These are phyloP conservation scores for Blastobotrys parvus DNA, from an alignment of 805 yeast species.

Conservation along the genomic window DNA sequence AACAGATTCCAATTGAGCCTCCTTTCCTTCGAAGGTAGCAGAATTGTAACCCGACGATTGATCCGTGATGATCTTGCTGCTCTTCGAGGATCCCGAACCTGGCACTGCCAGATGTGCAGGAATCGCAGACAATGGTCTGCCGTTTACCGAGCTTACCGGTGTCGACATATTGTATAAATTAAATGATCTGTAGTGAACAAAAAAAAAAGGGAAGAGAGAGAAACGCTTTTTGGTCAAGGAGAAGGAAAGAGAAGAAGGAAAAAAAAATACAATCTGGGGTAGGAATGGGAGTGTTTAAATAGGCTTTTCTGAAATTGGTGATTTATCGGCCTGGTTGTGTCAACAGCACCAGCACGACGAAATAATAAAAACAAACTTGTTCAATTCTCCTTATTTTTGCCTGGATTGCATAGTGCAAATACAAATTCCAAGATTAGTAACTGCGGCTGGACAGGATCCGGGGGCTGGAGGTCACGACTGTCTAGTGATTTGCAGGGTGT, in stretches of 20 bases:
- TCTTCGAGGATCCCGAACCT: neutral
- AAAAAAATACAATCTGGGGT: neutral
- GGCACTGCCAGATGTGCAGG: constrained; percentile 2
- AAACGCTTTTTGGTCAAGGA: neutral
- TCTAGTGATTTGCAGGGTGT: no score
- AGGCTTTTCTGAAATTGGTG: no score
- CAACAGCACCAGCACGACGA: no score
- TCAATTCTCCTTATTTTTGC: no score
- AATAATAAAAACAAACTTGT: no score
- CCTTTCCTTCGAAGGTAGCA: constrained; percentile 70
- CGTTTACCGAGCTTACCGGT: neutral
- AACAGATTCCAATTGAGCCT: constrained; percentile 69
- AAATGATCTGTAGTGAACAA: neutral
- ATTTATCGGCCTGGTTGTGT: no score
- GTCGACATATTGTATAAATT: neutral
- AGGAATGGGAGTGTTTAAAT: no score
- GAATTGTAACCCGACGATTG: constrained; percentile 55
- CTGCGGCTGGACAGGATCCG: no score
- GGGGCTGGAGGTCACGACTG: no score
- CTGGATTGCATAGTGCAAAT: no score
- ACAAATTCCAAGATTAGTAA: no score
- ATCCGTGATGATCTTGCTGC: constrained; percentile 15
- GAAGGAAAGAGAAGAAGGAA: neutral
- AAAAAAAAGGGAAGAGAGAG: neutral
- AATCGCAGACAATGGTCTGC: neutral